phyloP scores from a whole-genome alignment of 441 rosid genomes.

The Jatropha podagrica region DNA sequence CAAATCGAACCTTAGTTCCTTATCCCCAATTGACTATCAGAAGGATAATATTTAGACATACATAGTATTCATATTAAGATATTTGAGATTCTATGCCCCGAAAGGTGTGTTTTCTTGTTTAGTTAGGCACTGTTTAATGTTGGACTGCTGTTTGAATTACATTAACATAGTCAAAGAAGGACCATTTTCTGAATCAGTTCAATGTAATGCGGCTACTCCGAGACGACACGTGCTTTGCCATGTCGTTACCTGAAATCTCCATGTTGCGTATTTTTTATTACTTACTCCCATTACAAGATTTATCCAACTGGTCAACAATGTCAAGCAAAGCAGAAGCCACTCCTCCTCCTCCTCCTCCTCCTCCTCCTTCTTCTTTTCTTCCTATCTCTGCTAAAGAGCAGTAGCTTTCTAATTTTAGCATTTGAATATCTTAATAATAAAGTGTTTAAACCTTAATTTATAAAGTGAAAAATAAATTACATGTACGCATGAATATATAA shows the following conservation, averaged over 20 bases:
- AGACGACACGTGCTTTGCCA: constrained; percentile 31
- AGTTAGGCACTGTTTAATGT: not conserved
- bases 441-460: too few species aligned
- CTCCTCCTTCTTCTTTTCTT: too few species aligned
- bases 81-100: not conserved
- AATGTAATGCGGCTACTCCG: constrained; percentile 13
- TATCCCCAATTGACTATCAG: too few species aligned
- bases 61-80: too few species aligned
- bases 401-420: too few species aligned
- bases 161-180: constrained; percentile 7
- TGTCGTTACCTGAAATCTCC: constrained; percentile 24
- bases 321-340: constrained; percentile 13
- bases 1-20: too few species aligned
- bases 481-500: not conserved
- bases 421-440: not conserved
- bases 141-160: not conserved
- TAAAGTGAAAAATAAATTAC: not conserved
- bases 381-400: too few species aligned
- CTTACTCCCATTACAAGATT: too few species aligned
- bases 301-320: constrained; percentile 39
- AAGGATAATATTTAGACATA: too few species aligned
- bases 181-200: not conserved
- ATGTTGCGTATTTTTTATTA: not conserved
- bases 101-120: constrained; percentile 6
- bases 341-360: too few species aligned